A percentile compares a stretch with the other conserved stretches of the same genome.
Evolutionary conservation across 345 rosid genomes (phyloP).

Genomic region (Moricandia moricandioides): DNA sequence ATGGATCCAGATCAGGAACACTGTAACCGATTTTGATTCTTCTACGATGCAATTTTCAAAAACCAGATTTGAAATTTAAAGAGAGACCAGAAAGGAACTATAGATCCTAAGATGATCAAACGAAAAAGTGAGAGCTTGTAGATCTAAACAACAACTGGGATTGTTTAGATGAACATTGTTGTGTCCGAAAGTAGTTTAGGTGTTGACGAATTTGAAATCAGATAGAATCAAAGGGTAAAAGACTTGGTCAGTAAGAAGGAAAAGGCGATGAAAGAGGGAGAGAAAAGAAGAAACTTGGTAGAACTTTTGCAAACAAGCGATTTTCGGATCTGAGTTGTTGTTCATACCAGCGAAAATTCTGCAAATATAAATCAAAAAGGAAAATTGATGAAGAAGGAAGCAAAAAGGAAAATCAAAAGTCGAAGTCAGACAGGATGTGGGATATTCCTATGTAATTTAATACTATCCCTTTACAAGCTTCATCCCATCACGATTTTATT

Average conservation of each 20-base stretch:
- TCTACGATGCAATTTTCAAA: not conserved
- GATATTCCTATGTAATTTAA: not conserved
- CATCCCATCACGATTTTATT: too few species aligned
- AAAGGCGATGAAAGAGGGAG: slow-evolving; percentile 5
- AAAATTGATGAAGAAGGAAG: not conserved
- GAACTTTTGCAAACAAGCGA: slow-evolving; percentile 28
- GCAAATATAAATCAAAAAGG: not conserved
- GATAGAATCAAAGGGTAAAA: not conserved
- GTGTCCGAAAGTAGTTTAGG: slow-evolving; percentile 9
- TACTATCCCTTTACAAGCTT: not conserved
- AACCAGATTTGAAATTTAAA: not conserved
- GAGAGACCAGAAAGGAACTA: slow-evolving; percentile 13
- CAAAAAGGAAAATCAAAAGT: not conserved
- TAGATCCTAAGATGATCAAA: slow-evolving; percentile 7
- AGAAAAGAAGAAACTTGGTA: slow-evolving; percentile 10
- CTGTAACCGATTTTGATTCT: not conserved
- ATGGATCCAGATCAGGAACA: slow-evolving; percentile 29
- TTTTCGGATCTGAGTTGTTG: slow-evolving; percentile 41
- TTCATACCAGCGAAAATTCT: slow-evolving; percentile 31
- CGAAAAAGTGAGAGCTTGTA: not conserved
- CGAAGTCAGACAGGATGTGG: not conserved
- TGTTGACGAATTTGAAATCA: not conserved
- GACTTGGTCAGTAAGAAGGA: slow-evolving; percentile 31
- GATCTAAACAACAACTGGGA: slow-evolving; percentile 18
- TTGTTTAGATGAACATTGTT: slow-evolving; percentile 14